Evolutionary conservation across 495 filamentous ascomycete species (phyloP), one percentile per base, ranked within the genome.

Genomic region (Aspergillus kassunensis): DNA sequence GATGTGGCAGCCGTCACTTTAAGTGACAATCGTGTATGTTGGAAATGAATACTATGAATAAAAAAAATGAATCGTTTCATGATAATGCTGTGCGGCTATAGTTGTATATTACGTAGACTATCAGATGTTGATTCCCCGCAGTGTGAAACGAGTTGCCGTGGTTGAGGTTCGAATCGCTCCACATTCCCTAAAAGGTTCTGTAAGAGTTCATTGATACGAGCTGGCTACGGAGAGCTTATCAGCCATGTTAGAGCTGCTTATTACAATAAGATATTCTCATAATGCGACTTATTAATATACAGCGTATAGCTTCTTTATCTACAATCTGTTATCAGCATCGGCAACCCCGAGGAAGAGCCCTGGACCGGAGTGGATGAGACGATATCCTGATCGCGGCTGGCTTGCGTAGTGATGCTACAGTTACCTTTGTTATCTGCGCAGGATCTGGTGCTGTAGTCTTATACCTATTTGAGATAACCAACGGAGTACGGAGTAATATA

Each of bases 1-100:
- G 58, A 57, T 55, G 58, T 73, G 70, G 70, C 70, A 73, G 70
- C 70, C 70, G 70, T 73, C 66, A 65, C 68, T 63, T 47, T 39
- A 21, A 44, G 59, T 58, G 59, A 62, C 55, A 48, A 35, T 47
- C 49, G 51, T 62, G 49, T 54, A 62, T 58, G 33, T 62, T 54
- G 51, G 47, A 54, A 52, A 46, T 20, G 51, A 50, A 55, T 48
- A 46, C 48, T 44, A 51, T 44, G 58, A 57, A 61, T 56, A 46
- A 55, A 41, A 24, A 44, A 55, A 54, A 36, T 11, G 34, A 44
- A 24, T 40, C 11, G 35, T 21, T 29, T 46, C n/a, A 19, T 29
- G n/a, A 23, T 46, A 34, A 46, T 45, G 42, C 33, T 45, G 8
- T 9, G 6, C 7, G 33, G 23, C 20, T 6, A 6, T 37, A 15